Percentiles rank a stretch among this genome's conserved stretches.
phyloP scores from a whole-genome alignment of 371 early-diverging fungal species.

The Capniomyces stellatus region DNA sequence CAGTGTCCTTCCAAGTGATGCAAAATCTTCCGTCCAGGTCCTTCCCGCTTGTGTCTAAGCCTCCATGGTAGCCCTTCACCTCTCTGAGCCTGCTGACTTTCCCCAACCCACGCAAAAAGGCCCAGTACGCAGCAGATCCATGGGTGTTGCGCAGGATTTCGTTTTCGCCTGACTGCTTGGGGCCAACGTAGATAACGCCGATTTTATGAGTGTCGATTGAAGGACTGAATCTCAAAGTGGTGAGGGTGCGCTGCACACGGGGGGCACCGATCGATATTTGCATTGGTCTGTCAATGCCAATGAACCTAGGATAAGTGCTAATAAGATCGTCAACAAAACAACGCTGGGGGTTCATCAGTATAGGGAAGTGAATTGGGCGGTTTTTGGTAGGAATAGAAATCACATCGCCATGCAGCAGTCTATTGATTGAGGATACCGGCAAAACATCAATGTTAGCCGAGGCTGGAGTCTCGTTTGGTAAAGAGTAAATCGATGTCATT shows the following conservation, averaged over 20 bases:
- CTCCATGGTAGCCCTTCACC: constrained; percentile 59
- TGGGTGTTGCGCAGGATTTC: constrained; percentile 70
- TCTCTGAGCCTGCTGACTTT: constrained; percentile 45
- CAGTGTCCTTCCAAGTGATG: constrained; percentile 67
- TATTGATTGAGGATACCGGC: neutral
- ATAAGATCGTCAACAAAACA: constrained; percentile 20
- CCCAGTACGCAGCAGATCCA: constrained; percentile 69
- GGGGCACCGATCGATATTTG: constrained; percentile 56
- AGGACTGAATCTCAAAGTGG: constrained; percentile 70
- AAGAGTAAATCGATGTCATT: neutral
- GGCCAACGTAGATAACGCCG: constrained; percentile 80
- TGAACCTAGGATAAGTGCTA: constrained; percentile 51
- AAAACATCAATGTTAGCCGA: neutral
- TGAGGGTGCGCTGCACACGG: constrained; percentile 48
- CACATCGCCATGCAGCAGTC: constrained; percentile 1
- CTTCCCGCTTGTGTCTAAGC: constrained; percentile 62
- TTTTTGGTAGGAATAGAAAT: neutral
- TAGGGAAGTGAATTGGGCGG: neutral
- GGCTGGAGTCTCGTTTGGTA: neutral
- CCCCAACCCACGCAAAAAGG: constrained; percentile 66
- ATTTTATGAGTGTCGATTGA: constrained; percentile 89
- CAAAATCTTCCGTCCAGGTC: constrained; percentile 72
- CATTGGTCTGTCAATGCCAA: constrained; percentile 36
- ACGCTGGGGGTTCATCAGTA: neutral
- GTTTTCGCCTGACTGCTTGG: constrained; percentile 56